Evolutionary conservation across 495 filamentous ascomycete genomes (phyloP).

Genomic region (Aspergillus sparsus): DNA sequence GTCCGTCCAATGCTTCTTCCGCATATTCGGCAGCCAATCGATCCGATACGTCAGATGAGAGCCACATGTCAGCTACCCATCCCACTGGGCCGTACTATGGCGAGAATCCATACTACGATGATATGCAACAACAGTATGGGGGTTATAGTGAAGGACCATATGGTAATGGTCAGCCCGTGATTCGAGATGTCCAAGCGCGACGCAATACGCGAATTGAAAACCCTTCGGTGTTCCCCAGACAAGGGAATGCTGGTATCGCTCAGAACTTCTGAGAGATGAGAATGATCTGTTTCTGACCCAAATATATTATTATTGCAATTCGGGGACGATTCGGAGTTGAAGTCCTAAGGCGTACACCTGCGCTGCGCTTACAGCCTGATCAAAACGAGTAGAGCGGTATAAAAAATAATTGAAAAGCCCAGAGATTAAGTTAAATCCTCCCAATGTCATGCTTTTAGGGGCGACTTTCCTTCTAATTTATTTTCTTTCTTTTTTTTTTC

Average conservation of each 20-base stretch:
- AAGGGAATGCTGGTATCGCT: constrained; percentile 92
- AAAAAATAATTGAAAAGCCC: too few species aligned
- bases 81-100: constrained; percentile 52
- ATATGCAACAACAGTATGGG: constrained; percentile 54
- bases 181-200: constrained; percentile 88
- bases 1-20: constrained; percentile 94
- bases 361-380: too few species aligned
- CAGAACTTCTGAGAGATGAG: constrained; percentile 79
- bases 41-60: constrained; percentile 83
- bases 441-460: too few species aligned
- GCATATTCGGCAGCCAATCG: constrained; percentile 82
- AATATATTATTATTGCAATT: constrained; percentile 1
- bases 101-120: constrained; percentile 57
- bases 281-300: constrained; percentile 1
- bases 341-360: neutral
- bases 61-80: constrained; percentile 53
- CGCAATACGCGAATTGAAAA: constrained; percentile 94
- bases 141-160: constrained; percentile 59
- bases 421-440: too few species aligned
- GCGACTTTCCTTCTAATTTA: neutral
- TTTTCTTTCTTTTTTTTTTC: constrained; percentile 7
- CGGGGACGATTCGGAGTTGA: constrained; percentile 1
- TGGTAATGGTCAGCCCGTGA: constrained; percentile 69
- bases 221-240: constrained; percentile 79
- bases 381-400: too few species aligned